Base-by-base conservation (phyloP, 441 rosid species). In the Jatropha podagrica region DNA sequence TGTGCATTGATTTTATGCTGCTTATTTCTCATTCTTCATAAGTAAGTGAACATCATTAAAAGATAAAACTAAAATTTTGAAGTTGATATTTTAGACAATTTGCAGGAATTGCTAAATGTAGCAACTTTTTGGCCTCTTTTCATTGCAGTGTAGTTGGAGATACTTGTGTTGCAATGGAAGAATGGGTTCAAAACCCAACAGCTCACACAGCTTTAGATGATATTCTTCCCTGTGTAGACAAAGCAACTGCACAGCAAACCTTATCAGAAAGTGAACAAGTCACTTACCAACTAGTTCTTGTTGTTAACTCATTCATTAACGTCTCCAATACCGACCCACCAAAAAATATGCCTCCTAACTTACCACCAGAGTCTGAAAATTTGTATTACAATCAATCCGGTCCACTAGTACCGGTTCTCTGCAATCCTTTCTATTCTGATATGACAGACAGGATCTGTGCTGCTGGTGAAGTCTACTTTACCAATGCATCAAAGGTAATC, bases 361-460 rank as follows among this genome's bases (percentile, higher is more conserved):
- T 83, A 75, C 89, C 89, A 0, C 81, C 90, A 67, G 74, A 82
- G 20, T 12, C 68, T 14, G 72, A 69, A 60, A 83, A 81, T 4
- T 32, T 85, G 14, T 86, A 93, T 78, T 84, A 83, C 86, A 95
- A 95, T 83, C 99, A 95, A 70, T 95, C 99, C 0, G 99, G 99
- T 78, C 98, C 94, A 0, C 60, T 80, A 69, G 81, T 93, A 83
- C 98, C 96, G 3, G 1, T 85, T 38, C 91, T 93, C 44, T 93
- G 99, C 69, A 87, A 88, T 78, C 99, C 97, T 0, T 88, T 86
- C 72, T 86, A 91, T 42, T 56, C 88, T 14, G 87, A 93, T 81
- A 85, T 91, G 77, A 86, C 96, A 0, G 81, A 86, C n/a, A 77
- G 90, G 18, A 73, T 23, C 38, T 95, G 99, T 79, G 80, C 77